Evolutionary conservation across 352 stramenopile genomes (phyloP).

Genomic region (Pythium brachiatum): DNA sequence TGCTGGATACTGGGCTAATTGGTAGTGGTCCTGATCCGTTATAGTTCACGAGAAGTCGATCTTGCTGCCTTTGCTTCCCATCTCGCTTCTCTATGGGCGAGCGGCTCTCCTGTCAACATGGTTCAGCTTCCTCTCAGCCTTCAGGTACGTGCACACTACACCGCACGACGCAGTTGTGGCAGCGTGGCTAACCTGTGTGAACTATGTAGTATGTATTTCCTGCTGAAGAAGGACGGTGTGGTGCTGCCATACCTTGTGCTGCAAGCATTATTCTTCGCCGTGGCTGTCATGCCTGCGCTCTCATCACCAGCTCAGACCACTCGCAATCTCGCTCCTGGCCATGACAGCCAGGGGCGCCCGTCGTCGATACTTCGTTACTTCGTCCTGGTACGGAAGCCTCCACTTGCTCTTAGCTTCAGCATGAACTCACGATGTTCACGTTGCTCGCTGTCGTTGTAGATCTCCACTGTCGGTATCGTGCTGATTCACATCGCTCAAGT

Average conservation of each 20-base stretch:
- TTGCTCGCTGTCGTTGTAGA: conserved; percentile 26
- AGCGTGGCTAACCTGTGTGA: not conserved
- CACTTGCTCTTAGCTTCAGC: not conserved
- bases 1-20: not conserved
- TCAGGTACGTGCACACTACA: conserved; percentile 47
- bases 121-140: conserved; percentile 80
- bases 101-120: conserved; percentile 61
- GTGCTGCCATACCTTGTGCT: conserved; percentile 70
- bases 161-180: too few species aligned
- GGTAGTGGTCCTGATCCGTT: not conserved
- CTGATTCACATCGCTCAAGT: conserved; percentile 56
- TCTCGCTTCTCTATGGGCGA: conserved; percentile 80
- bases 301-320: conserved; percentile 10
- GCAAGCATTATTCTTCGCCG: conserved; percentile 41
- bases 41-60: conserved; percentile 97
- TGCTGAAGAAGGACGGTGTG: conserved; percentile 80
- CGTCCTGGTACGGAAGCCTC: conserved; percentile 41
- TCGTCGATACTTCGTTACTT: conserved; percentile 38
- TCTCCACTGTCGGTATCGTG: conserved; percentile 51
- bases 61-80: conserved; percentile 89
- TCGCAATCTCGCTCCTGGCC: conserved; percentile 31
- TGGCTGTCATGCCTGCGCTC: conserved; percentile 35
- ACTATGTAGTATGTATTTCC: conserved; percentile 73
- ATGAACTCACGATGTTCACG: not conserved
- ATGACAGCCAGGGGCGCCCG: conserved; percentile 34